Evolutionary conservation across 2,329 filamentous ascomycete genomes (phyloP), one percentile per base, ranked within the genome.

Genomic region (Pseudonectria foliicola): DNA sequence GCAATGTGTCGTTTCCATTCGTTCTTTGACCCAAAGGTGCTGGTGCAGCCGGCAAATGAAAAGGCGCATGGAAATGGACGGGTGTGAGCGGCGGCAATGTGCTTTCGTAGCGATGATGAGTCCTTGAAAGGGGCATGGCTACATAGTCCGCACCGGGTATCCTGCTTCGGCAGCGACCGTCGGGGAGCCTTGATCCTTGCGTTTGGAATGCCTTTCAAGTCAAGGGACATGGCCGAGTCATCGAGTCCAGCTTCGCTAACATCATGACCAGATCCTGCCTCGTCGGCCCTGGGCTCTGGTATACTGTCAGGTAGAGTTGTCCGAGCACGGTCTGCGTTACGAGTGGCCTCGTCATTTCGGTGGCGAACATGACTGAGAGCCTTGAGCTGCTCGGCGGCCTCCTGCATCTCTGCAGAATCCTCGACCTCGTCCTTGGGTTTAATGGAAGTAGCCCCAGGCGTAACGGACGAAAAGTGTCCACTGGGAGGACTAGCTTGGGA

Each of bases 1-100:
- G 80, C 75, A 54, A 95, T 86, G 54, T 98, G 92, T 4, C 90
- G 77, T 61, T 96, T 96, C 90, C 90, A 98, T 59, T 96, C 90
- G 54, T 96, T 95, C 63, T 95, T 96, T 12, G 85, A 90, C 2
- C 82, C 80, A 57, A 96, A 95, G 0, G 80, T 85, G 48, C 86
- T 88, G 1, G 63, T 66, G 58, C 90, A 98, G 13, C 85, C 86
- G 27, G 90, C 93, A 50, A 81, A 81, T 1, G 81, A 79, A 55
- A 95, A 90, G 3, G 85, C 85, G 55, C 90, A 98, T 1, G 81
- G 78, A 50, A 95, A 96, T 0, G 81, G 80, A 13, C 80, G 71
- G 0, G 79, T 83, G 43, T 84, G 80, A 3, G 77, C 76, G 2
- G 79, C 77, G 6, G 79, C 77, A 31, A 82, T 73, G 48, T 83